These are phyloP conservation scores for Rhytidiadelphus loreus DNA, from an alignment of 225 moss, liverwort and hornwort genomes.

Conservation along the genomic window DNA sequence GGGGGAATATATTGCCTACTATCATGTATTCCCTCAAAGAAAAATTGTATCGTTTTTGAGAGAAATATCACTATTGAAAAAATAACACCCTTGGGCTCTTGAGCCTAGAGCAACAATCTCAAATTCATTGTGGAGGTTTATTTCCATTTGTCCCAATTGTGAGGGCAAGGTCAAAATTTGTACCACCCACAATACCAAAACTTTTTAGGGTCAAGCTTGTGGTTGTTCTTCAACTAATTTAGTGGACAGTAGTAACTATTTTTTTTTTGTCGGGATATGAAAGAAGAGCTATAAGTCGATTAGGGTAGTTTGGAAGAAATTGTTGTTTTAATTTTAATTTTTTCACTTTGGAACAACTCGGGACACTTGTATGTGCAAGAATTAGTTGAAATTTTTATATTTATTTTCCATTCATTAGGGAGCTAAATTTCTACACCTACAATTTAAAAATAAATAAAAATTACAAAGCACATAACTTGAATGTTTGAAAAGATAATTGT, in stretches of 20 bases:
- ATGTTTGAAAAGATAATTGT: background rate
- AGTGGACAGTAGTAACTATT: rapidly evolving
- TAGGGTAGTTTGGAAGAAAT: background rate
- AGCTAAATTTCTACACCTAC: background rate
- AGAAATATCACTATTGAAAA: background rate
- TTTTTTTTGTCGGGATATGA: background rate
- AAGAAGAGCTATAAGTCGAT: background rate
- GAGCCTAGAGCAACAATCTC: rapidly evolving
- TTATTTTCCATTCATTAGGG: no score
- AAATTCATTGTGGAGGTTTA: background rate
- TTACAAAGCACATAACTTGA: background rate
- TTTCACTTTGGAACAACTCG: background rate
- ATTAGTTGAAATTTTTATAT: no score
- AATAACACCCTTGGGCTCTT: rapidly evolving
- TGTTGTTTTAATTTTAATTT: background rate
- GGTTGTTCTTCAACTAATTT: background rate
- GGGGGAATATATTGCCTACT: no score
- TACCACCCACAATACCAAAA: background rate
- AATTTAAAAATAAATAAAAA: background rate
- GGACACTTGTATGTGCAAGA: rapidly evolving
- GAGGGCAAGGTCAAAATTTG: background rate
- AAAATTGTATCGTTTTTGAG: background rate
- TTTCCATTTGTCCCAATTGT: background rate
- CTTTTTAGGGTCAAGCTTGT: rapidly evolving
- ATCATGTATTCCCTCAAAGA: no score